Base-by-base conservation (phyloP, 495 filamentous ascomycete species). In the Xylaria sp. region DNA sequence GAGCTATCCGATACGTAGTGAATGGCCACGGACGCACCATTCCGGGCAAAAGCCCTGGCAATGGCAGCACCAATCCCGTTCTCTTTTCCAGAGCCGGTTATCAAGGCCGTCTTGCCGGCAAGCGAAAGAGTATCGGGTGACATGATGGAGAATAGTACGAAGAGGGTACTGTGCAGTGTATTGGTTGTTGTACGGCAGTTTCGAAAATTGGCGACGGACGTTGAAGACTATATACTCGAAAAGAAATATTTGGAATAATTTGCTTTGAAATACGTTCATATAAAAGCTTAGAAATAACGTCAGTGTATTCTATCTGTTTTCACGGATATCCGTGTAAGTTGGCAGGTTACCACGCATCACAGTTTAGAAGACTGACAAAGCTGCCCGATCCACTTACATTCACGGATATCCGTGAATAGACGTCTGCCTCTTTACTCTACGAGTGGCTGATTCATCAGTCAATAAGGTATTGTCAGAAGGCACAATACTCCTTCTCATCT, bases 51-150 rank as follows among this genome's bases (percentile, higher is more conserved):
- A 0, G 74, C 71, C 14, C 50, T 68, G 0, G 82, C 83, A 31
- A 82, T 84, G 1, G 76, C 78, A 1, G 82, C 81, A 3, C 84
- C 83, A 40, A 86, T 84, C 3, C 83, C 84, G 52, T 75, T 83
- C 14, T 78, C 70, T 61, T 72, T 57, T 71, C 83, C 65, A 70
- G 79, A 82, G 0, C 84, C 84, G 7, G 85, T 87, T 61, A 87
- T 76, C n/a, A 86, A 81, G 70, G 85, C 85, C 31, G 80, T 69
- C 70, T 86, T 87, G 31, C 83, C 83, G 17, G 76, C 67, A 24
- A 87, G 81, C 2, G 80, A 81, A 40, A 79, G 71, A 50, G 57
- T 59, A 37, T 59, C 57, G 3, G 57, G 57, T 8, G 57, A 59
- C 57, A 59, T 59, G 19, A 2, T 59, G 57, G 31, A 37, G 9